Conservation (phyloP, 2,329 filamentous ascomycete species). For the Pseudomassariella vexata region DNA sequence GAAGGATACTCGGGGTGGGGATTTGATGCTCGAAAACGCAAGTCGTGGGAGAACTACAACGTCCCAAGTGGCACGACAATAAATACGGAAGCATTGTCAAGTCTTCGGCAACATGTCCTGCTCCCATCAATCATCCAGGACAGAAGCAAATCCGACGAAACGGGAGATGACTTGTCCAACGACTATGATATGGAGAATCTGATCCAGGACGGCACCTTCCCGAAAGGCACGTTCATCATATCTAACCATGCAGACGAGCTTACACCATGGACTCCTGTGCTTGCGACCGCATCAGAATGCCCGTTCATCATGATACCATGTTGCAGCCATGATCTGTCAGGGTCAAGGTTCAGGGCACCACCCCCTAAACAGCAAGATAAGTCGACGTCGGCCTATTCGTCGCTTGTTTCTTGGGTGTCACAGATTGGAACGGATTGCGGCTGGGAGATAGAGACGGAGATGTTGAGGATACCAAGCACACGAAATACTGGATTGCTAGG, state of each 20-base stretch:
- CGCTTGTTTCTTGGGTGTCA: slow-evolving; percentile 73
- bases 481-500: slow-evolving; percentile 80
- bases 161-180: slow-evolving; percentile 10
- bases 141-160: slow-evolving; percentile 8
- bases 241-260: slow-evolving; percentile 97
- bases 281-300: slow-evolving; percentile 68
- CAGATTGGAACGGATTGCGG: slow-evolving; percentile 66
- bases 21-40: slow-evolving; percentile 81
- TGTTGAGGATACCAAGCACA: slow-evolving; percentile 87
- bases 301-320: slow-evolving; percentile 93
- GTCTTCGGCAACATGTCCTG: slow-evolving; percentile 41
- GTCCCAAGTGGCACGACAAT: slow-evolving; percentile 13
- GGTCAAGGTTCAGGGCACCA: slow-evolving; percentile 65
- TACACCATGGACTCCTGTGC: slow-evolving; percentile 89
- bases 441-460: slow-evolving; percentile 73
- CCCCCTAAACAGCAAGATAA: slow-evolving; percentile 44
- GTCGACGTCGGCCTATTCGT: slow-evolving; percentile 69
- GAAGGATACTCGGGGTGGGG: slow-evolving; percentile 86
- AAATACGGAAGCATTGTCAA: slow-evolving; percentile 17
- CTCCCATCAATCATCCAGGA: slow-evolving; percentile 37
- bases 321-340: slow-evolving; percentile 83
- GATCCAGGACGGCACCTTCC: slow-evolving; percentile 61
- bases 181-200: slow-evolving; percentile 15
- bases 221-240: slow-evolving; percentile 77
- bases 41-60: slow-evolving; percentile 75